These are phyloP conservation scores for Paracamarosporium sp. DNA, from an alignment of 2,329 filamentous ascomycete species.

Conservation along the genomic window DNA sequence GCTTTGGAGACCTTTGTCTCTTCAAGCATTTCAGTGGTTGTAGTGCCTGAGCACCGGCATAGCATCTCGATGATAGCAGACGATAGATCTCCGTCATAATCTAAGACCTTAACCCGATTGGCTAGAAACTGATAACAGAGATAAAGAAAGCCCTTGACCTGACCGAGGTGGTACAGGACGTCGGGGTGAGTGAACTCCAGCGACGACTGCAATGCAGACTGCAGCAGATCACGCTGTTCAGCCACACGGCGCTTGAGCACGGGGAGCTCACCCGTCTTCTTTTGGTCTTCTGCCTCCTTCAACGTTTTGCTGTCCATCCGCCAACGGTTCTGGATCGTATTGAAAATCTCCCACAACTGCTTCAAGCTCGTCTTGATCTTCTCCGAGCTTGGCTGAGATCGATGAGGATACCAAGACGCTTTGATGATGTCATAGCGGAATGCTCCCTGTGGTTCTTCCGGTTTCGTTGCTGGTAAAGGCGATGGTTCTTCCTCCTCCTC, in stretches of 20 bases:
- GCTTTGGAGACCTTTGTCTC: constrained; percentile 72
- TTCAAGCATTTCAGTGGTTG: constrained; percentile 65
- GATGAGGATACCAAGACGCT: constrained; percentile 66
- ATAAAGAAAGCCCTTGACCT: constrained; percentile 51
- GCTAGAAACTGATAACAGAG: constrained; percentile 57
- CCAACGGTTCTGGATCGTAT: constrained; percentile 67
- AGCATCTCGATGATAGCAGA: constrained; percentile 60
- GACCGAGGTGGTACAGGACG: constrained; percentile 50
- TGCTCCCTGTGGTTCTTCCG: constrained; percentile 59
- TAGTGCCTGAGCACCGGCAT: constrained; percentile 64
- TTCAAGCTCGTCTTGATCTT: constrained; percentile 62
- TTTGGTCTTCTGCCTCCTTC: constrained; percentile 64
- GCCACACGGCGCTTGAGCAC: constrained; percentile 63
- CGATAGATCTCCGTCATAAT: constrained; percentile 51
- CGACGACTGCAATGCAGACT: constrained; percentile 56
- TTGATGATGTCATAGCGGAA: constrained; percentile 66
- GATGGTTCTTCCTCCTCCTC: constrained; percentile 61
- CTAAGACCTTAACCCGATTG: constrained; percentile 54
- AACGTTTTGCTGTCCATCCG: constrained; percentile 63
- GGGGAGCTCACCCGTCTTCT: constrained; percentile 60
- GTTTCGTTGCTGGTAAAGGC: constrained; percentile 60
- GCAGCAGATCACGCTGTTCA: constrained; percentile 63
- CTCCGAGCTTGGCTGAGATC: constrained; percentile 55
- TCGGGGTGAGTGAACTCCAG: constrained; percentile 55
- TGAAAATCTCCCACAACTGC: constrained; percentile 66